Evolutionary conservation across 2,329 filamentous ascomycete species (phyloP).

Genomic region (Elsinoe fawcettii): DNA sequence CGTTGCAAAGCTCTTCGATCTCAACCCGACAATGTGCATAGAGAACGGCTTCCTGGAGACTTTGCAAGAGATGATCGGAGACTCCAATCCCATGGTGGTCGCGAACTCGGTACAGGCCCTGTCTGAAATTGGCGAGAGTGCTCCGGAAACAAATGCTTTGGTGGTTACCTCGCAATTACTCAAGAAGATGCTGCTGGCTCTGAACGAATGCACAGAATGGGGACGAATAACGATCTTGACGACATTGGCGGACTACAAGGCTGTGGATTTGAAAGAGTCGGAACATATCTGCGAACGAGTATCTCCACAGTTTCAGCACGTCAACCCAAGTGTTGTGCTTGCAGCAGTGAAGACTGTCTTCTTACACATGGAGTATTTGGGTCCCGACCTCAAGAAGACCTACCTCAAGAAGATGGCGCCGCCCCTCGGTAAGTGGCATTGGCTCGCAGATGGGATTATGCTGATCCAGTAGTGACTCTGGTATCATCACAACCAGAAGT

Average conservation of each 20-base stretch:
- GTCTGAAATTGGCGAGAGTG: conserved; percentile 81
- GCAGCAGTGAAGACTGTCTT: conserved; percentile 98
- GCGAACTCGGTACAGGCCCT: conserved; percentile 94
- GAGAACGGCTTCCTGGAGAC: conserved; percentile 95
- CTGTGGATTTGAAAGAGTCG: conserved; percentile 84
- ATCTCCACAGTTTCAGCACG: conserved; percentile 93
- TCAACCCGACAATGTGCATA: conserved; percentile 85
- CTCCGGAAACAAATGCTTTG: conserved; percentile 82
- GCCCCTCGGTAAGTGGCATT: conserved; percentile 60
- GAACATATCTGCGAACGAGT: conserved; percentile 98
- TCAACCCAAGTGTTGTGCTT: conserved; percentile 92
- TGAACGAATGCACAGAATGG: conserved; percentile 99
- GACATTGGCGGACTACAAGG: conserved; percentile 80
- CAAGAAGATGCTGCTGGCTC: conserved; percentile 91
- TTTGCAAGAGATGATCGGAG: conserved; percentile 89
- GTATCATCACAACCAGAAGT: conserved; percentile 94
- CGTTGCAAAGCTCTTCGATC: conserved; percentile 93
- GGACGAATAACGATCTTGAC: conserved; percentile 88
- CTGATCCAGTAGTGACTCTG: conserved; percentile 62
- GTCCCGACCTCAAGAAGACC: conserved; percentile 66
- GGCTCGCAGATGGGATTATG: conserved; percentile 21
- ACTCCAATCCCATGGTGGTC: conserved; percentile 98
- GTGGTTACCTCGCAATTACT: conserved; percentile 73
- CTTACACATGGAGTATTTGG: conserved; percentile 83
- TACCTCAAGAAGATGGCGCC: conserved; percentile 99